Evolutionary conservation across 352 stramenopile genomes (phyloP).

Genomic region (Blastocystis sp.): DNA sequence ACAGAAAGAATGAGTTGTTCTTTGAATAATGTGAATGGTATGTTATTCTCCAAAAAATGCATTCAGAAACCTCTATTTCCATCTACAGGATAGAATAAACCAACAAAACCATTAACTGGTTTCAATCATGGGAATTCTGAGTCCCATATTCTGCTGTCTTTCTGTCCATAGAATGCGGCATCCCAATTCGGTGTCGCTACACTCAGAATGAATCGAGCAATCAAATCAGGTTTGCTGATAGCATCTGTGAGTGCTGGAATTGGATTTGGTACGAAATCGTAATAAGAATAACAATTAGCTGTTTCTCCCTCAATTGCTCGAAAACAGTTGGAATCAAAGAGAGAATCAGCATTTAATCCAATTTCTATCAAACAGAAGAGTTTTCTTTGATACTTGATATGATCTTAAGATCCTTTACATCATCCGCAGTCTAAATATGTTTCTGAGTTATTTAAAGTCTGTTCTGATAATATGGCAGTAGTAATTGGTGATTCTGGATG

Average conservation of each 20-base stretch:
- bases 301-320: not conserved
- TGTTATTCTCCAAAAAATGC: too few relatives aligned
- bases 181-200: too few relatives aligned
- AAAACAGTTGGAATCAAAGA: not conserved
- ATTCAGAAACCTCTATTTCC: too few relatives aligned
- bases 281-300: not conserved
- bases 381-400: not conserved
- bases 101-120: too few relatives aligned
- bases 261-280: not conserved
- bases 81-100: too few relatives aligned
- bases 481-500: constrained; percentile 44
- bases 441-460: constrained; percentile 6
- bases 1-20: too few relatives aligned
- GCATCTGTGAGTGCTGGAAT: not conserved
- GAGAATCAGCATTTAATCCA: not conserved
- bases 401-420: not conserved
- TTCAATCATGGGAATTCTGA: too few relatives aligned
- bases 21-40: too few relatives aligned
- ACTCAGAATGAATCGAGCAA: too few relatives aligned
- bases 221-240: not conserved
- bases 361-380: not conserved
- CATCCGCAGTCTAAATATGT: constrained; percentile 54
- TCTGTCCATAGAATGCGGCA: too few relatives aligned
- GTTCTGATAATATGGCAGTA: not conserved
- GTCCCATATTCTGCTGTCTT: too few relatives aligned